These are phyloP conservation scores for Hygrocybe coccinea DNA, from an alignment of 768 basidiomycete species.

Conservation along the genomic window DNA sequence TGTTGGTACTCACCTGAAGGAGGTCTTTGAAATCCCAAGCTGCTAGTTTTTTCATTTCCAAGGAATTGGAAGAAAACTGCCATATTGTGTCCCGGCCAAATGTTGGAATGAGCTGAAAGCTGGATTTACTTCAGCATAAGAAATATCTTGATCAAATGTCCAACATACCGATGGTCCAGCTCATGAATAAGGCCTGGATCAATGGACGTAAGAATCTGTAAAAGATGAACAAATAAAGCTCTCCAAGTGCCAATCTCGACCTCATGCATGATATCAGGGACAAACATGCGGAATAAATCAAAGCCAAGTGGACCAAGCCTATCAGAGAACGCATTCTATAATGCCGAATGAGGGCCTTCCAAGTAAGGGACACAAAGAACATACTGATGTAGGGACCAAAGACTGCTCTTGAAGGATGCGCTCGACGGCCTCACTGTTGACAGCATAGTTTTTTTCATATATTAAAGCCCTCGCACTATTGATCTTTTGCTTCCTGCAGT, in stretches of 20 bases:
- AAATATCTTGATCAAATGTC: background rate
- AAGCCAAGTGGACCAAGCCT: slow-evolving; percentile 7
- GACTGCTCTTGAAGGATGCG: slow-evolving; percentile 23
- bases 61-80: slow-evolving; percentile 17
- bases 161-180: slow-evolving; percentile 12
- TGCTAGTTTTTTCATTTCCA: slow-evolving; percentile 17
- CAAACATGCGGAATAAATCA: slow-evolving; percentile 2
- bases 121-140: too few species aligned
- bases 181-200: too few species aligned
- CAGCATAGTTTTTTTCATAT: slow-evolving; percentile 22
- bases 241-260: background rate
- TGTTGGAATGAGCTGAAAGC: background rate
- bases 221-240: background rate
- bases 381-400: slow-evolving; percentile 28
- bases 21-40: slow-evolving; percentile 28
- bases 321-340: slow-evolving; percentile 27
- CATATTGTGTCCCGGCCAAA: slow-evolving; percentile 17
- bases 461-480: slow-evolving; percentile 19
- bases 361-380: background rate
- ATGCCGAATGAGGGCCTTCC: background rate
- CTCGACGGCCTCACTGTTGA: slow-evolving; percentile 26
- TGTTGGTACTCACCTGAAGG: slow-evolving; percentile 19
- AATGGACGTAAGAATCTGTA: slow-evolving; percentile 4
- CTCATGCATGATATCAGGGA: slow-evolving; percentile 5
- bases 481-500: slow-evolving; percentile 5